Percentiles rank a stretch among this genome's conserved stretches.
phyloP scores from a whole-genome alignment of 768 basidiomycete genomes.

The Kwoniella newhampshirensis region DNA sequence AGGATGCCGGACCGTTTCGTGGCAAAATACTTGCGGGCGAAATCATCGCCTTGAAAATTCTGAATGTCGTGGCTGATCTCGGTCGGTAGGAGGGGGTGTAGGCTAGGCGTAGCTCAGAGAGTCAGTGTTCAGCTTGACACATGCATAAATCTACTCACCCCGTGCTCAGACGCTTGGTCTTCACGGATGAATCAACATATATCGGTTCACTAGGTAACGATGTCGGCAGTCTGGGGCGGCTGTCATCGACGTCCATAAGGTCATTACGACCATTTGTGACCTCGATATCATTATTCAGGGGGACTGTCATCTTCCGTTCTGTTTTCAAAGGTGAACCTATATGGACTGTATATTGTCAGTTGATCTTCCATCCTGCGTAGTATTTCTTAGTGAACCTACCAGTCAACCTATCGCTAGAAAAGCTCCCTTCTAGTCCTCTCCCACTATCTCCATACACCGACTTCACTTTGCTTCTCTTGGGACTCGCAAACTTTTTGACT shows the following conservation, averaged over 20 bases:
- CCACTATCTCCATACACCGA: slow-evolving; percentile 3
- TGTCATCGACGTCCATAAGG: neutral
- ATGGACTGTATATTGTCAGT: neutral
- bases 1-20: slow-evolving; percentile 79
- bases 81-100: slow-evolving; percentile 73
- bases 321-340: slow-evolving; percentile 13
- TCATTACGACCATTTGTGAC: slow-evolving; percentile 1
- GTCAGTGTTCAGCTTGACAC: neutral
- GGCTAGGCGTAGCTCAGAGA: slow-evolving; percentile 55
- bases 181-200: slow-evolving; percentile 29
- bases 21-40: slow-evolving; percentile 82
- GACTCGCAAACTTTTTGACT: slow-evolving; percentile 8
- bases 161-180: slow-evolving; percentile 58
- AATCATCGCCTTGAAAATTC: slow-evolving; percentile 81
- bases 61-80: slow-evolving; percentile 81
- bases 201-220: slow-evolving; percentile 22
- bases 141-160: slow-evolving; percentile 59
- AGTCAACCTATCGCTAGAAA: too few species aligned
- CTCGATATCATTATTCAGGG: slow-evolving; percentile 1
- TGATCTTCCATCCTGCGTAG: too few species aligned
- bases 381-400: too few species aligned
- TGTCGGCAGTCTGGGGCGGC: slow-evolving; percentile 5
- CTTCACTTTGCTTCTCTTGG: slow-evolving; percentile 16
- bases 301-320: neutral
- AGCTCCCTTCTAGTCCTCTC: neutral